Percentiles rank a stretch among this genome's conserved stretches.
Evolutionary conservation across 768 basidiomycete species (phyloP).

Genomic region (Tricholoma saponaceum): DNA sequence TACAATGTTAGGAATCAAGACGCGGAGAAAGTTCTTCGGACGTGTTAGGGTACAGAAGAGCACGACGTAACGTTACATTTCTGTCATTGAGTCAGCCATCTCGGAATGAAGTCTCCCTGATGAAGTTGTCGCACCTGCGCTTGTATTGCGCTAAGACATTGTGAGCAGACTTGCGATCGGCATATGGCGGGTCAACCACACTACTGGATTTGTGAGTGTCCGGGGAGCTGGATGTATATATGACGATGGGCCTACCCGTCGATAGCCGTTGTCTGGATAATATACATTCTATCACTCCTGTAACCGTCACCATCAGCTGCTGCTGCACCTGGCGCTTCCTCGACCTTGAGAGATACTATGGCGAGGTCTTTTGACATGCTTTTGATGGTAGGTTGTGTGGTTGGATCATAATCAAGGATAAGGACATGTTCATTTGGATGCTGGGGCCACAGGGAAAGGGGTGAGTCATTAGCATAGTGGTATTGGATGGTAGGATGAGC

Average conservation of each 20-base stretch:
- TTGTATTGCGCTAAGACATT: constrained; percentile 60
- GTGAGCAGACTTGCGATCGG: constrained; percentile 45
- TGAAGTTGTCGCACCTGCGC: constrained; percentile 43
- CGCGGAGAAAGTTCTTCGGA: neutral
- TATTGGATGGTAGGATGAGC: constrained; percentile 75
- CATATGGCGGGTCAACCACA: constrained; percentile 20
- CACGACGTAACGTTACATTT: constrained; percentile 51
- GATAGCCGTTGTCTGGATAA: constrained; percentile 58
- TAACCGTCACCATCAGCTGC: constrained; percentile 41
- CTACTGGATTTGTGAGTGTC: constrained; percentile 9
- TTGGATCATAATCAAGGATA: constrained; percentile 66
- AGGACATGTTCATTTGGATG: constrained; percentile 67
- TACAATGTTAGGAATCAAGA: neutral
- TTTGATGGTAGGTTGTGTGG: constrained; percentile 41
- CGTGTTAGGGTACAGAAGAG: constrained; percentile 47
- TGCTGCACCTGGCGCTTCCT: constrained; percentile 70
- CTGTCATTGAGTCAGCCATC: constrained; percentile 23
- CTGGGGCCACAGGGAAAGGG: constrained; percentile 58
- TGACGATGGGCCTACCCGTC: constrained; percentile 30
- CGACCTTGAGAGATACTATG: constrained; percentile 58
- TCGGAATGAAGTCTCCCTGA: neutral
- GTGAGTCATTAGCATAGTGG: constrained; percentile 77
- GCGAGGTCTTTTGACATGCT: constrained; percentile 43
- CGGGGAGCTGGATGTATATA: neutral
- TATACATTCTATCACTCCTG: constrained; percentile 70